Evolutionary conservation across 108 stramenopile genomes (phyloP).

Genomic region (Cyclotella cryptica): DNA sequence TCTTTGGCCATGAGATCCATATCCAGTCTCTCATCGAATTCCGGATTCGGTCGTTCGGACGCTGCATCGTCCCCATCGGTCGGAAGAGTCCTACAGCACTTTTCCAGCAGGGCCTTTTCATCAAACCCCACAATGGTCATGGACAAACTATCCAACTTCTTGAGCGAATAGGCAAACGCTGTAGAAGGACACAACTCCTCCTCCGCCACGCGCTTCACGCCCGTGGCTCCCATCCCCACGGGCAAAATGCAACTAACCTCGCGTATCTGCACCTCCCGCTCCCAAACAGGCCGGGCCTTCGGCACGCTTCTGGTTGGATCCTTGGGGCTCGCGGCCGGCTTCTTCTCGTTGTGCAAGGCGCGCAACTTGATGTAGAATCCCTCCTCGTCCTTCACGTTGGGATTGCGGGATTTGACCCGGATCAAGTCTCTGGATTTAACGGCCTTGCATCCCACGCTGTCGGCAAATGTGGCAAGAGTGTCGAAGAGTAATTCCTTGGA

Average conservation of each 20-base stretch:
- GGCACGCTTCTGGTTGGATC: slow-evolving; percentile 3
- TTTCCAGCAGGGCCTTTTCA: slow-evolving; percentile 9
- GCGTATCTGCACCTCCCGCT: slow-evolving; percentile 13
- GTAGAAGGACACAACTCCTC: slow-evolving; percentile 11
- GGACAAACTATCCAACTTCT: not conserved
- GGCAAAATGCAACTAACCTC: slow-evolving; percentile 14
- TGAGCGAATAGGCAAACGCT: slow-evolving; percentile 6
- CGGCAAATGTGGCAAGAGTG: not conserved
- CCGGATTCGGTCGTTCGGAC: not conserved
- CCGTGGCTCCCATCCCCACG: not conserved
- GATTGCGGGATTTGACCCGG: slow-evolving; percentile 11
- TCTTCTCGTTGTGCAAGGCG: slow-evolving; percentile 12
- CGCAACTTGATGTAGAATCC: slow-evolving; percentile 11
- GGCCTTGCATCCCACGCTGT: slow-evolving; percentile 7
- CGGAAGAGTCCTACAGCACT: not conserved
- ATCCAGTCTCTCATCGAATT: slow-evolving; percentile 2
- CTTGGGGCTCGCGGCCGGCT: slow-evolving; percentile 7
- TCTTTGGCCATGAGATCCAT: slow-evolving; percentile 20
- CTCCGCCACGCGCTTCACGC: not conserved
- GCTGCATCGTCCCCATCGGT: not conserved
- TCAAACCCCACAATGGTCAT: slow-evolving; percentile 10
- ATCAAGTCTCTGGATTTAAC: slow-evolving; percentile 19
- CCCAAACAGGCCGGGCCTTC: slow-evolving; percentile 19
- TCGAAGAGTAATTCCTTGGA: slow-evolving; percentile 7
- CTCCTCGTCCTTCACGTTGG: not conserved